phyloP scores from a whole-genome alignment of 352 stramenopile genomes.

The Peronosclerospora sorghi region DNA sequence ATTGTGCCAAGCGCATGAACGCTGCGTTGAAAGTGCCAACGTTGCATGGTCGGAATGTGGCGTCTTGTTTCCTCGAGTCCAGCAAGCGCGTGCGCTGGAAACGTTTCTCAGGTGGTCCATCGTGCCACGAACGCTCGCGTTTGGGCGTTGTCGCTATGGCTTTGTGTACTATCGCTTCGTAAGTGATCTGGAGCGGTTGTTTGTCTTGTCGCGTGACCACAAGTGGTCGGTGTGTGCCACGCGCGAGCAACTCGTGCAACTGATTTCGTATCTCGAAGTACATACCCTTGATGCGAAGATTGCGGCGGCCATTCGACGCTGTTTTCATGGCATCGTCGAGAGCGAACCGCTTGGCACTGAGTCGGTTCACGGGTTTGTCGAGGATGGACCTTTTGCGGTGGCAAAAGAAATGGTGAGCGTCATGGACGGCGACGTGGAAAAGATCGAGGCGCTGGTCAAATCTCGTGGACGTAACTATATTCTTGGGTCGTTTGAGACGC shows the following conservation, averaged over 20 bases:
- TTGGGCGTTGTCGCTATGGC: conserved; percentile 41
- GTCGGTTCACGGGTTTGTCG: conserved; percentile 27
- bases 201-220: conserved; percentile 30
- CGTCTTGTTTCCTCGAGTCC: conserved; percentile 32
- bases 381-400: conserved; percentile 32
- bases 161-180: conserved; percentile 62
- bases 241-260: conserved; percentile 16
- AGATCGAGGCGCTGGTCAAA: conserved; percentile 30
- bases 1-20: conserved; percentile 40
- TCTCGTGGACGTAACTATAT: conserved; percentile 40
- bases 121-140: conserved; percentile 44
- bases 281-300: conserved; percentile 24
- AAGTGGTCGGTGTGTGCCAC: conserved; percentile 37
- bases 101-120: conserved; percentile 45
- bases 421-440: conserved; percentile 37
- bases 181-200: conserved; percentile 43
- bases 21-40: conserved; percentile 51
- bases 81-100: conserved; percentile 42
- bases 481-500: conserved; percentile 36
- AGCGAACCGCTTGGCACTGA: conserved; percentile 21
- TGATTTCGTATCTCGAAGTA: conserved; percentile 50
- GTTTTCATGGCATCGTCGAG: conserved; percentile 34
- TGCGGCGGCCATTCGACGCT: conserved; percentile 21
- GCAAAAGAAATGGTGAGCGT: conserved; percentile 29
- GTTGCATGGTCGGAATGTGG: conserved; percentile 51